These are phyloP conservation scores for Schizothecium vesticola DNA, from an alignment of 495 filamentous ascomycete species.

Conservation along the genomic window DNA sequence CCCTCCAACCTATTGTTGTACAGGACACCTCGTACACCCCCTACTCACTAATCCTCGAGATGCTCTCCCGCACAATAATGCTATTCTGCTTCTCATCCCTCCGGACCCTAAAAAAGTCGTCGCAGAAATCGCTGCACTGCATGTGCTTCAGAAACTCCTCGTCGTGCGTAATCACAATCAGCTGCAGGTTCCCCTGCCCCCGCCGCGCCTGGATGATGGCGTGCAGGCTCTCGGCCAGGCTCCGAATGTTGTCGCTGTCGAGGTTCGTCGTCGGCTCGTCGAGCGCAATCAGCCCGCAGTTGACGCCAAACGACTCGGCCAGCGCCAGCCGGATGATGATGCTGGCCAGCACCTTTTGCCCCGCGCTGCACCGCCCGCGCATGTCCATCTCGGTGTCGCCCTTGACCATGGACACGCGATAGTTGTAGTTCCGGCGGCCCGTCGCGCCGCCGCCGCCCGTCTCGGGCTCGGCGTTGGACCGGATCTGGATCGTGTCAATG, in stretches of 20 bases:
- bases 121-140: constrained; percentile 90
- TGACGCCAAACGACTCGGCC: constrained; percentile 93
- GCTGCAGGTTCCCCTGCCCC: constrained; percentile 88
- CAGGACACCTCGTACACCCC: neutral
- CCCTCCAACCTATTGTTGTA: too few species aligned
- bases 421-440: constrained; percentile 86
- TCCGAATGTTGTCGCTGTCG: constrained; percentile 87
- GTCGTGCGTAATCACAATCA: constrained; percentile 98
- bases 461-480: constrained; percentile 71
- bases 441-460: constrained; percentile 25
- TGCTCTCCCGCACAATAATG: constrained; percentile 68
- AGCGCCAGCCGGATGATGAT: constrained; percentile 97
- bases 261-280: constrained; percentile 98
- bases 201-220: constrained; percentile 81
- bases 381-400: constrained; percentile 98
- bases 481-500: constrained; percentile 93
- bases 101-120: constrained; percentile 81
- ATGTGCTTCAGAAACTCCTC: constrained; percentile 92
- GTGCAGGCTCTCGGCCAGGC: constrained; percentile 77
- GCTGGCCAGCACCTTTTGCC: constrained; percentile 90
- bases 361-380: constrained; percentile 93
- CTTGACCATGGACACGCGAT: constrained; percentile 98
- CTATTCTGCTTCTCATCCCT: constrained; percentile 84
- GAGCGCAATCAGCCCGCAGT: constrained; percentile 93
- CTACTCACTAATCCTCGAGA: constrained; percentile 47